Evolutionary conservation across 2,329 filamentous ascomycete species (phyloP), one percentile per base, ranked within the genome.

Genomic region (Sclerotinia minor): DNA sequence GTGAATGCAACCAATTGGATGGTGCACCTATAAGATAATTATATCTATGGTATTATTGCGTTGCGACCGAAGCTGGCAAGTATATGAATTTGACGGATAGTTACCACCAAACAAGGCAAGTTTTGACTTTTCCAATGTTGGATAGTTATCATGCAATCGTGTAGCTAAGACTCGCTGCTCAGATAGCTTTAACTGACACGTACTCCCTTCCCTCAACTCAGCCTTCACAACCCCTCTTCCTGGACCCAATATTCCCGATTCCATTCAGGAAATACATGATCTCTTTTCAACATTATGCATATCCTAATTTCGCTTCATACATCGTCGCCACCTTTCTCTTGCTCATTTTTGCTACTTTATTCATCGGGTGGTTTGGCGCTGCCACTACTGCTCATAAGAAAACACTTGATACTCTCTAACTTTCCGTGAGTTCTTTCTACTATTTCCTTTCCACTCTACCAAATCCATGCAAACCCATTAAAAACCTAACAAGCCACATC

Each of bases 1-100:
- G 7, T 59, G 38, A 45, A 45, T 21, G 24, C 38, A 59, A 45
- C 17, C 45, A 19, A 45, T 21, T 24, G 55, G 1, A 9, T n/a
- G 38, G 38, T 11, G 24, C 11, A 59, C 55, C 17, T 45, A 45
- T 1, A 59, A 44, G 24, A 59, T 59, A n/a, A n/a, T n/a, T n/a
- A 29, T 59, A 59, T 59, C 55, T 45, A 21, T 59, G 55, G 55
- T 59, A 45, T 45, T 59, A 45, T 45, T 59, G 55, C 21, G 24
- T 59, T 19, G 17, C 24, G 29, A 17, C 38, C 21, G 9, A 19
- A 45, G 2, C 17, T 59, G 24, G 38, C 4, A 26, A 59, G 21
- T 13, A 21, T 13, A 5, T 45, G 24, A 59, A 21, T 13, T 17
- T 29, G 29, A 45, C 38, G 38, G 55, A 59, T 59, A 29, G 24